phyloP scores from a whole-genome alignment of 164 flowering plant species.

The Magnolia sinica region DNA sequence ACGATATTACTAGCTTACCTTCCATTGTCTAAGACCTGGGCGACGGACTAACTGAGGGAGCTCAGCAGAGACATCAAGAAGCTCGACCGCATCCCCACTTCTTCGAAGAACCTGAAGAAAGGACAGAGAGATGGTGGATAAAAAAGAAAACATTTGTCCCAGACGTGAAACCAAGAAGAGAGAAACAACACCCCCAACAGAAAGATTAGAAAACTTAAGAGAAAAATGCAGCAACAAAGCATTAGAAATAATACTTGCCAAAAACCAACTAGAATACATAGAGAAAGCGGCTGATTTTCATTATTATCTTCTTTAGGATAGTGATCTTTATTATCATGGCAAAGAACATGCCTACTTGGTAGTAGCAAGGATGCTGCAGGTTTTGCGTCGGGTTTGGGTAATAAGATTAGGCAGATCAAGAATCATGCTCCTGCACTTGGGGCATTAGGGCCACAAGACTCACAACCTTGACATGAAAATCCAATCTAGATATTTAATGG shows the following conservation, averaged over 20 bases:
- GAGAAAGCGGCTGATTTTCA: background rate
- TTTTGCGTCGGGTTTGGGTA: no score
- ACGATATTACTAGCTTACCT: slow-evolving; percentile 45
- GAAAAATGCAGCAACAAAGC: no score
- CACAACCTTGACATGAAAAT: no score
- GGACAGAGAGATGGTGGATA: background rate
- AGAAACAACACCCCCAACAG: background rate
- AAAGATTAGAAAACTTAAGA: no score
- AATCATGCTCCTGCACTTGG: no score
- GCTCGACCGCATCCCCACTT: slow-evolving; percentile 80
- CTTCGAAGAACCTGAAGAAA: slow-evolving; percentile 64
- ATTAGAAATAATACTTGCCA: no score
- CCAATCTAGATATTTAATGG: background rate
- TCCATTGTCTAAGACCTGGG: slow-evolving; percentile 89
- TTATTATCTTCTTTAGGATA: background rate
- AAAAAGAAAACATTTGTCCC: background rate
- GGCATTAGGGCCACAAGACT: no score
- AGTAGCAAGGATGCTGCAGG: no score
- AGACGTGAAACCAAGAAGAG: background rate
- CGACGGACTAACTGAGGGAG: slow-evolving; percentile 83
- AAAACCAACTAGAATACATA: background rate
- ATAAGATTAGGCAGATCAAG: no score
- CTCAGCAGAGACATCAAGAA: slow-evolving; percentile 81
- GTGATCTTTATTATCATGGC: no score
- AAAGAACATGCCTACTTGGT: no score